Conservation (phyloP, 2,329 filamentous ascomycete genomes). For the Cladorrhinum sp. region DNA sequence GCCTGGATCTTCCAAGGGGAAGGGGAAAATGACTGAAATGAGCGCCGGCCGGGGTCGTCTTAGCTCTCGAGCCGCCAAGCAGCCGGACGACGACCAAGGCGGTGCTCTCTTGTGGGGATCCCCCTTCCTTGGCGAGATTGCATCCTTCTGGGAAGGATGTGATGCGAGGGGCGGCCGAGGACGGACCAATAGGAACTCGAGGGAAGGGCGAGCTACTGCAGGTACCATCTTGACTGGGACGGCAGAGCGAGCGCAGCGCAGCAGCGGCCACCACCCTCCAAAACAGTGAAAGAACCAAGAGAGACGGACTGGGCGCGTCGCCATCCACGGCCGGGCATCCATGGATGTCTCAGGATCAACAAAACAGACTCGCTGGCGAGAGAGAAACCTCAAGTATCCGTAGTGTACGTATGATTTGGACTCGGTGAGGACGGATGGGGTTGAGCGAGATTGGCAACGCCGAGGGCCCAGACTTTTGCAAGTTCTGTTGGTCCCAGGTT, state of each 20-base stretch:
- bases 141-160: constrained; percentile 3
- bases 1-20: constrained; percentile 13
- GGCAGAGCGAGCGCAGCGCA: constrained; percentile 5
- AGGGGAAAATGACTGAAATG: constrained; percentile 27
- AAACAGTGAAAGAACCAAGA: background rate
- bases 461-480: background rate
- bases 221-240: constrained; percentile 18
- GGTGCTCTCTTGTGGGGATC: constrained; percentile 16
- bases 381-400: too few species aligned
- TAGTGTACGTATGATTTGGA: too few species aligned
- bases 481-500: background rate
- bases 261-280: background rate
- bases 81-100: constrained; percentile 12
- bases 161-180: constrained; percentile 1
- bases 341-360: background rate
- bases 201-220: constrained; percentile 21
- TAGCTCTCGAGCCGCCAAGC: constrained; percentile 19
- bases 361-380: background rate
- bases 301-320: constrained; percentile 10
- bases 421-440: background rate
- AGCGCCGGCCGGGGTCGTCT: constrained; percentile 19
- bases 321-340: too few species aligned
- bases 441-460: background rate
- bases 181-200: constrained; percentile 10
- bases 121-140: constrained; percentile 27